Conservation (phyloP, 305 asterid species). For the Solanum aculeatissimum region DNA sequence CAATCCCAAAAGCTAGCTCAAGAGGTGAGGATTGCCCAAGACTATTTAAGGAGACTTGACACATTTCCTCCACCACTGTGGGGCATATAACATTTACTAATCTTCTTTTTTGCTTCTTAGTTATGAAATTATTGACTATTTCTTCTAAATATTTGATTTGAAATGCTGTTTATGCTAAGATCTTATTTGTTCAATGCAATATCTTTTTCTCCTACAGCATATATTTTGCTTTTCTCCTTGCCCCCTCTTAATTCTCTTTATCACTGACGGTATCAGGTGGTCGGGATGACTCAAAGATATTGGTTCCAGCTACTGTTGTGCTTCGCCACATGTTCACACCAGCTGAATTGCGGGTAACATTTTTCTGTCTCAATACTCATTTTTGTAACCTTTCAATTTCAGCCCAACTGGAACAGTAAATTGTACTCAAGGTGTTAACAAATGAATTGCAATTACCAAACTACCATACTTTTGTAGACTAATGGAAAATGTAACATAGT, state of each 20-base stretch:
- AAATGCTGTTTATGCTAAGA: neutral
- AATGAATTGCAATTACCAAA: neutral
- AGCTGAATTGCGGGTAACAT: constrained; percentile 72
- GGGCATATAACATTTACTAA: neutral
- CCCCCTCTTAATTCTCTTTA: neutral
- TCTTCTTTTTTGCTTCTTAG: neutral
- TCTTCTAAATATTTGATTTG: neutral
- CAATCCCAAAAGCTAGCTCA: neutral
- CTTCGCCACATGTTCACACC: constrained; percentile 90
- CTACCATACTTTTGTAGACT: neutral
- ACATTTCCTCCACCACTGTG: neutral
- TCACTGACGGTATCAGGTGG: constrained; percentile 56
- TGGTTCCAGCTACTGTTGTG: constrained; percentile 70
- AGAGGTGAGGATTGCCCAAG: neutral
- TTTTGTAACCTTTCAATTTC: neutral
- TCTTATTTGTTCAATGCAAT: neutral
- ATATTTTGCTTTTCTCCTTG: neutral
- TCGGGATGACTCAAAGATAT: constrained; percentile 73
- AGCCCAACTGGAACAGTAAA: neutral
- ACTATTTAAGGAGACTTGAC: neutral
- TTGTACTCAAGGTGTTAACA: neutral
- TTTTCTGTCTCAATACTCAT: neutral
- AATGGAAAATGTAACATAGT: neutral
- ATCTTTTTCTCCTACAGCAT: neutral
- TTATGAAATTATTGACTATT: neutral